Conservation (phyloP, 2,329 filamentous ascomycete genomes). For the Biscogniauxia mediterranea region DNA sequence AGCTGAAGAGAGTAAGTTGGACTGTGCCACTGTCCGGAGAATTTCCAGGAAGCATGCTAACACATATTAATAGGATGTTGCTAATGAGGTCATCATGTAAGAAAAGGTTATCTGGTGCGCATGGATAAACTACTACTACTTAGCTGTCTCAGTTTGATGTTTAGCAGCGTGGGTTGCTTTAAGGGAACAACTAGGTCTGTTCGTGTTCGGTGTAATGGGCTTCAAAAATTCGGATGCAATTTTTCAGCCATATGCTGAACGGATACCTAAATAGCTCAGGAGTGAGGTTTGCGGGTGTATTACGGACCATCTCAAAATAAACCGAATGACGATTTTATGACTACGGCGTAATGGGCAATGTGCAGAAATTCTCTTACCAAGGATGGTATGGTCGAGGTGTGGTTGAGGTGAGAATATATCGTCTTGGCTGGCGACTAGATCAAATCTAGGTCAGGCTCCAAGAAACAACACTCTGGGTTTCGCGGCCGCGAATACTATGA, state of each 20-base stretch:
- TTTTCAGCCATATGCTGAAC: conserved; percentile 12
- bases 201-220: conserved; percentile 14
- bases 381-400: background rate
- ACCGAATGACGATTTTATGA: background rate
- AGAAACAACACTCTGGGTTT: too few species aligned
- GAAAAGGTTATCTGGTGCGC: conserved; percentile 3
- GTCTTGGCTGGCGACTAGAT: background rate
- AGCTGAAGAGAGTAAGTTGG: conserved; percentile 82
- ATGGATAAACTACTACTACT: background rate
- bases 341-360: background rate
- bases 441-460: too few species aligned
- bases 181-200: background rate
- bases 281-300: background rate
- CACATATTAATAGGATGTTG: conserved; percentile 63
- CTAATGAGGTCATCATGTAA: conserved; percentile 92
- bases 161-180: background rate
- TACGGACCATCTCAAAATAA: background rate
- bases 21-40: background rate
- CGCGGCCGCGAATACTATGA: too few species aligned
- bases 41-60: conserved; percentile 28
- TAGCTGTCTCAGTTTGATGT: background rate
- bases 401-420: background rate
- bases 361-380: background rate
- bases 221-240: conserved; percentile 11
- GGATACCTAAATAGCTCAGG: conserved; percentile 12